A percentile compares a stretch with the other conserved stretches of the same genome.
phyloP scores from a whole-genome alignment of 768 basidiomycete genomes.

The Leccinum subgranulosum region DNA sequence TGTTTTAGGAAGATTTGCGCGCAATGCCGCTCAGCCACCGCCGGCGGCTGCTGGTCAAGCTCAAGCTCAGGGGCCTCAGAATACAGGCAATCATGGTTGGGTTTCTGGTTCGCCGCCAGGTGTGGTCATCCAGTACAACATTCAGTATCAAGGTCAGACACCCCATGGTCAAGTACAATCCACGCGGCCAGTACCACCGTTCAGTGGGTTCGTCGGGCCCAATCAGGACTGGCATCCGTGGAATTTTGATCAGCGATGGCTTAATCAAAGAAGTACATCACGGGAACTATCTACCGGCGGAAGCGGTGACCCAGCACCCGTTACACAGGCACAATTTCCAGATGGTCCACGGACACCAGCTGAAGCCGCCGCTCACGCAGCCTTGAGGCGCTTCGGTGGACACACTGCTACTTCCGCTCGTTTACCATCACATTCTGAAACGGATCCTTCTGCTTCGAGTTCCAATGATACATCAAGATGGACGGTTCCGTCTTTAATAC shows the following conservation, averaged over 20 bases:
- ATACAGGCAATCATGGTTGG: constrained; percentile 34
- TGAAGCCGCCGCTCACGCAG: constrained; percentile 66
- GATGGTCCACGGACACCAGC: constrained; percentile 32
- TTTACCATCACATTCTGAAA: constrained; percentile 6
- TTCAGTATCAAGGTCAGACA: constrained; percentile 51
- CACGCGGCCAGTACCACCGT: constrained; percentile 47
- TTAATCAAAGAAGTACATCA: constrained; percentile 13
- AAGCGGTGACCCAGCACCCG: neutral
- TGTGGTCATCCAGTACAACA: constrained; percentile 61
- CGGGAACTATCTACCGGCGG: constrained; percentile 10
- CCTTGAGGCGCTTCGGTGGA: constrained; percentile 48
- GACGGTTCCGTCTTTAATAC: constrained; percentile 26
- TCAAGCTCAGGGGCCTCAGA: constrained; percentile 27
- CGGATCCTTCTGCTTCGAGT: constrained; percentile 1
- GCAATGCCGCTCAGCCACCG: constrained; percentile 46
- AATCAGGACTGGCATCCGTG: constrained; percentile 66
- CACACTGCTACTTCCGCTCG: constrained; percentile 10
- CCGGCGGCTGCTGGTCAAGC: constrained; percentile 29
- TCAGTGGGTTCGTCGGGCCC: constrained; percentile 62
- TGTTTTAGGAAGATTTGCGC: constrained; percentile 50
- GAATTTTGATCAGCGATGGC: constrained; percentile 41
- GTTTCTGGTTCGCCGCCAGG: constrained; percentile 38
- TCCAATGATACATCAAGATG: constrained; percentile 14
- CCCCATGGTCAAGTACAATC: constrained; percentile 32
- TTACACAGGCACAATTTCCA: constrained; percentile 8